Evolutionary conservation across 2,329 filamentous ascomycete species (phyloP), one percentile per base, ranked within the genome.

Genomic region (Coccinonectria pachysandricola): DNA sequence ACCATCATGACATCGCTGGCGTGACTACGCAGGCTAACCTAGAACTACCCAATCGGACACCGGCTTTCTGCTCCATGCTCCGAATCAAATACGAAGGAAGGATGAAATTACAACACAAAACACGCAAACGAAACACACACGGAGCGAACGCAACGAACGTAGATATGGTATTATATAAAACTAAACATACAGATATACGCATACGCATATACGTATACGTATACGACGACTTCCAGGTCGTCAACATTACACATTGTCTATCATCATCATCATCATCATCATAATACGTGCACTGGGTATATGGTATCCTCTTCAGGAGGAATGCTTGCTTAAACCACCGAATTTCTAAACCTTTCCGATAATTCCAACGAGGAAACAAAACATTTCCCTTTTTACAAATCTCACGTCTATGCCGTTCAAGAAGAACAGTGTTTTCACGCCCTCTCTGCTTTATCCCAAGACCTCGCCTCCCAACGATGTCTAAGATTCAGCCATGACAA

Each of bases 401-500:
- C 17, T 21, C 8, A 21, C 7, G 13, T 20, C 22, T 14, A 25
- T 12, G 16, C 16, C 15, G 19, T 18, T 7, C 12, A 12, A 18
- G 5, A 29, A 12, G 16, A 20, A 18, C 12, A 33, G 19, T 13
- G 21, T 13, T 12, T 15, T 19, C 7, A 7, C 17, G 17, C 10
- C 17, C 7, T 19, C 7, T 19, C 10, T 19, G 7, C 21, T 20
- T 32, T 24, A 37, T 26, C 29, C 24, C 31, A 23, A 21, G 14
- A 16, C 24, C 36, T 14, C 31, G 24, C 22, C 28, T 26, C 15
- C 14, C 5, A 17, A 8, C 7, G 15, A 13, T 22, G 22, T 31
- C 32, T 48, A 53, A 27, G 42, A 49, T 27, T 50, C 45, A 39
- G 49, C 49, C 81, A 98, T 80, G 57, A 96, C 84, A 56, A 96